Evolutionary conservation across 2,329 filamentous ascomycete species (phyloP).

Genomic region (Nemania serpens): DNA sequence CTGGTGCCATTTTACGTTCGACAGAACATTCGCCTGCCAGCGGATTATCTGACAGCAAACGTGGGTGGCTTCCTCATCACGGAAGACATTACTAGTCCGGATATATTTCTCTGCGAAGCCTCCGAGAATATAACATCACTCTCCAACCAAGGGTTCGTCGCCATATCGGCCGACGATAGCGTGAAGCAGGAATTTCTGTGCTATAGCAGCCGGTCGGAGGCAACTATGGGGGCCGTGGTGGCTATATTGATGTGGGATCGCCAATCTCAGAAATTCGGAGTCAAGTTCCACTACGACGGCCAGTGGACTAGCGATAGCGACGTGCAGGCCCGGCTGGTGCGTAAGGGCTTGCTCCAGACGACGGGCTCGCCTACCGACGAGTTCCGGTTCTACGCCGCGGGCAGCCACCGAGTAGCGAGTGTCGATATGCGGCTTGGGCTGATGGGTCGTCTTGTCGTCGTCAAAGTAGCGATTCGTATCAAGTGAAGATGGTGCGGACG

Average conservation of each 20-base stretch:
- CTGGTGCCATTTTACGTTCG: conserved; percentile 8
- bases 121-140: conserved; percentile 1
- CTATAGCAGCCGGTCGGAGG: not conserved
- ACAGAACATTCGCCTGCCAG: conserved; percentile 9
- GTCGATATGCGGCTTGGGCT: conserved; percentile 17
- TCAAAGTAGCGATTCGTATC: conserved; percentile 17
- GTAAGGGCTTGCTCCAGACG: not conserved
- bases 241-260: conserved; percentile 4
- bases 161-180: not conserved
- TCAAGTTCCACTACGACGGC: not conserved
- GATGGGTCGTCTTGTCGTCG: conserved; percentile 5
- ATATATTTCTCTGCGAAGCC: conserved; percentile 1
- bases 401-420: not conserved
- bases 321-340: not conserved
- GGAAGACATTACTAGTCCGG: conserved; percentile 3
- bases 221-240: not conserved
- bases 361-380: not conserved
- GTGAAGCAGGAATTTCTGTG: conserved; percentile 3
- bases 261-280: not conserved
- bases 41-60: not conserved
- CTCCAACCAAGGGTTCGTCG: conserved; percentile 2
- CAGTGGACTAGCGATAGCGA: not conserved
- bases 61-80: conserved; percentile 5
- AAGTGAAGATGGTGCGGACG: not conserved
- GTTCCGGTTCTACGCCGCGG: not conserved